phyloP scores from a whole-genome alignment of 2,329 filamentous ascomycete genomes.

The Sporothrix phasma region DNA sequence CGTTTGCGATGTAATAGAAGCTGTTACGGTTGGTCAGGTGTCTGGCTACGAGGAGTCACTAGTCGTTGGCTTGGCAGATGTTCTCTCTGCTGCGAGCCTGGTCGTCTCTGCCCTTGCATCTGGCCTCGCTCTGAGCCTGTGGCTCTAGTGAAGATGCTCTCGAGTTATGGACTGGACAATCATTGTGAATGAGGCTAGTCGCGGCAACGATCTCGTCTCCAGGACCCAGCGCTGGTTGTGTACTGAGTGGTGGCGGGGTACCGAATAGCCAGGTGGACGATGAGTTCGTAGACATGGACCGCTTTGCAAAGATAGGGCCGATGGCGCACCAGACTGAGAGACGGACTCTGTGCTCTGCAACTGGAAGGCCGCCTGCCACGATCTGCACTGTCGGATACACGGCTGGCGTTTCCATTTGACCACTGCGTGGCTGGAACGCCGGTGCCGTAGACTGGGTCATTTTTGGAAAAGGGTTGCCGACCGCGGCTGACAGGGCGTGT shows the following conservation, averaged over 20 bases:
- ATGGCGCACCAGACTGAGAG: neutral
- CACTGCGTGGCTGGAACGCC: neutral
- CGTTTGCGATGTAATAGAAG: neutral
- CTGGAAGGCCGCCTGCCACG: neutral
- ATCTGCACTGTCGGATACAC: neutral
- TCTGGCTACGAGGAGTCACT: neutral
- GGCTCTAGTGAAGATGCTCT: neutral
- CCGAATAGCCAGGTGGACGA: neutral
- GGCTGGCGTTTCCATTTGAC: neutral
- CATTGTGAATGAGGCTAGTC: slow-evolving; percentile 10
- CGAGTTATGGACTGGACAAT: slow-evolving; percentile 11
- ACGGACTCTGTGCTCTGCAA: neutral
- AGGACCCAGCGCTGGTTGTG: neutral
- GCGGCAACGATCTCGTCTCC: slow-evolving; percentile 17
- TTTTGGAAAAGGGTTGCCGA: slow-evolving; percentile 10
- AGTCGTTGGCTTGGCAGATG: neutral
- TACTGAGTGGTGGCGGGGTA: neutral
- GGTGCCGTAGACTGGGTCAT: neutral
- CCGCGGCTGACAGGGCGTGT: slow-evolving; percentile 16
- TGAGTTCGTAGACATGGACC: neutral
- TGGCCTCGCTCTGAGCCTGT: neutral
- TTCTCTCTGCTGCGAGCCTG: neutral
- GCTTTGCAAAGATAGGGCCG: neutral
- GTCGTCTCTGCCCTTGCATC: neutral
- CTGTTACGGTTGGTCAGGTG: neutral